Evolutionary conservation across 2,329 filamentous ascomycete species (phyloP).

Genomic region (Clonostachys byssicola): DNA sequence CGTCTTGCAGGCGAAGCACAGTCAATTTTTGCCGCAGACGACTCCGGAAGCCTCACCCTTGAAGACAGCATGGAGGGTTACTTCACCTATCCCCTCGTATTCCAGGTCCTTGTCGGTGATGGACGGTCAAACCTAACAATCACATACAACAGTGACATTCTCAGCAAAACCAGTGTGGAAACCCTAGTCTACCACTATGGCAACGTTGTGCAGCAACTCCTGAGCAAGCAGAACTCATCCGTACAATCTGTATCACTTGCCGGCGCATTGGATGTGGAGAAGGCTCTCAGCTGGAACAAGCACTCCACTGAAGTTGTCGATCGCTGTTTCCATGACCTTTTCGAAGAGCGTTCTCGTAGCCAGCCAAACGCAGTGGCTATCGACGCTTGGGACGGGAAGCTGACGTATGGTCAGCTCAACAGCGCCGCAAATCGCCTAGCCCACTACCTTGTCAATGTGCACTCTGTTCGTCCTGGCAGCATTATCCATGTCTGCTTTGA

Average conservation of each 20-base stretch:
- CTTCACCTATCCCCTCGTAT: conserved; percentile 2
- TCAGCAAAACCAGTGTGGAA: neutral
- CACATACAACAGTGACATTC: conserved; percentile 1
- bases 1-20: neutral
- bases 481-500: conserved; percentile 16
- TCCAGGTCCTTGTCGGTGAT: neutral
- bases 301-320: neutral
- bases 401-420: conserved; percentile 14
- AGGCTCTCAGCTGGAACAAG: neutral
- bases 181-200: conserved; percentile 1
- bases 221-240: neutral
- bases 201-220: conserved; percentile 1
- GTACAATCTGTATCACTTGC: neutral
- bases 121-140: neutral
- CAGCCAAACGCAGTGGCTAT: neutral
- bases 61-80: conserved; percentile 7
- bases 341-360: neutral
- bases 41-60: neutral
- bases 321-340: neutral
- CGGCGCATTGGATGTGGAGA: neutral
- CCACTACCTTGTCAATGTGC: conserved; percentile 5
- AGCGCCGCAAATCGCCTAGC: conserved; percentile 9
- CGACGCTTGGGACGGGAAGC: neutral
- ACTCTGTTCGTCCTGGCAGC: conserved; percentile 6
- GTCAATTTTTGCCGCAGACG: too few relatives aligned